These are phyloP conservation scores for Calonectria multiphialidica DNA, from an alignment of 2,329 filamentous ascomycete genomes.

Conservation along the genomic window DNA sequence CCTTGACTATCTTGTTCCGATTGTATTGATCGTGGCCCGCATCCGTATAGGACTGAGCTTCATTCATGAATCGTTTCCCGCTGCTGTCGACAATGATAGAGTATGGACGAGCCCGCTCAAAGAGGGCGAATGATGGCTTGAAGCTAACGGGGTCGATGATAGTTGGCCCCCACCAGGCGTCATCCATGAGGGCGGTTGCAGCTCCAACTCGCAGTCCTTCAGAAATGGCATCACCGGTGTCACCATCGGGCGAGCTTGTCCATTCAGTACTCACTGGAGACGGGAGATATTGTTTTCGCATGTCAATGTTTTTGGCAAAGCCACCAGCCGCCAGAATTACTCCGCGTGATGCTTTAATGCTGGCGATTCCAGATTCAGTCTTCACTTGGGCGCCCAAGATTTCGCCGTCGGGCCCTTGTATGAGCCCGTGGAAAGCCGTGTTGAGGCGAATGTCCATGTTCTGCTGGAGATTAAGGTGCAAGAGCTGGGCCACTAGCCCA, in stretches of 20 bases:
- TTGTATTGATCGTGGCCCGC: not conserved
- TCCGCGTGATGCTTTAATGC: not conserved
- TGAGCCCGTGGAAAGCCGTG: not conserved
- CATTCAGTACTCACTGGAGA: not conserved
- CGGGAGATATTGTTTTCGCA: not conserved
- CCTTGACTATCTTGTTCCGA: not conserved
- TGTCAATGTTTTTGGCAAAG: not conserved
- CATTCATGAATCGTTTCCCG: not conserved
- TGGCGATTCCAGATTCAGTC: not conserved
- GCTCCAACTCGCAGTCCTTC: slow-evolving; percentile 6
- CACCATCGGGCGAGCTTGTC: not conserved
- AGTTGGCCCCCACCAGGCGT: slow-evolving; percentile 20
- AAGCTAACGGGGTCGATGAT: slow-evolving; percentile 16
- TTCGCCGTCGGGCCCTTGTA: not conserved
- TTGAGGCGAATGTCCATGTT: not conserved
- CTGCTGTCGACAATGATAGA: not conserved
- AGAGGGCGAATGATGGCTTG: not conserved
- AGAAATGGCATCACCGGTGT: not conserved
- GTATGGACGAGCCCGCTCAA: slow-evolving; percentile 12
- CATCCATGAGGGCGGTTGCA: slow-evolving; percentile 13
- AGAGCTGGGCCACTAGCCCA: not conserved
- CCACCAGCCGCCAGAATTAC: not conserved
- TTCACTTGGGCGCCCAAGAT: not conserved
- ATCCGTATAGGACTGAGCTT: not conserved
- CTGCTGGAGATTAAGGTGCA: not conserved